Percentiles rank a stretch among this genome's conserved stretches.
These are phyloP conservation scores for Rusavskia elegans DNA, from an alignment of 495 filamentous ascomycete species.

Conservation along the genomic window DNA sequence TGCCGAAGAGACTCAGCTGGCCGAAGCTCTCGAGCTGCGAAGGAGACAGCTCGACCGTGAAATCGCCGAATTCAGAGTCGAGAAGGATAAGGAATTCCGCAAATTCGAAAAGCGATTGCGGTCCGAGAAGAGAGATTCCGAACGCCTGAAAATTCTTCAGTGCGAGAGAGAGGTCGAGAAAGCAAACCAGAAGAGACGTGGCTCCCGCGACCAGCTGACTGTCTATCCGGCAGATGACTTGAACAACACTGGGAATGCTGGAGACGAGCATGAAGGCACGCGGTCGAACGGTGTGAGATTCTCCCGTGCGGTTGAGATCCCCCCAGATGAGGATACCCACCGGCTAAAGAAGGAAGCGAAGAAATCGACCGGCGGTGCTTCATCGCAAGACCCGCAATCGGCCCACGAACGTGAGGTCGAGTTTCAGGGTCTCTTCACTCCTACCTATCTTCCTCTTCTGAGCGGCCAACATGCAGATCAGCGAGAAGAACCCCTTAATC, in stretches of 20 bases:
- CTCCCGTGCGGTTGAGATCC: neutral
- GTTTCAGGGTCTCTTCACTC: conserved; percentile 44
- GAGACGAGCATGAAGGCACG: neutral
- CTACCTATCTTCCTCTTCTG: conserved; percentile 41
- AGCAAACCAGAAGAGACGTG: neutral
- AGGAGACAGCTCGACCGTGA: conserved; percentile 15
- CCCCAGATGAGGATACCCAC: neutral
- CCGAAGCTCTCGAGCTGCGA: conserved; percentile 9
- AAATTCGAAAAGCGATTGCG: conserved; percentile 11
- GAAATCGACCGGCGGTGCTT: no score
- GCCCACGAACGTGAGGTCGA: conserved; percentile 38
- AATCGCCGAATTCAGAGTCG: conserved; percentile 15
- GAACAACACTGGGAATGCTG: neutral
- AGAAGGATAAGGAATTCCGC: conserved; percentile 14
- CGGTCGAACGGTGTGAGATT: neutral
- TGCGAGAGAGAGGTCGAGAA: neutral
- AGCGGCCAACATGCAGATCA: conserved; percentile 20
- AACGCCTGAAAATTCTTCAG: neutral
- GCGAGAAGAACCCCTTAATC: neutral
- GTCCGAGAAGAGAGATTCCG: neutral
- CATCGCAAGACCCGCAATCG: neutral
- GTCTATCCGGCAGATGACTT: neutral
- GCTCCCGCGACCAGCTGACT: neutral
- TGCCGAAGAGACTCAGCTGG: neutral
- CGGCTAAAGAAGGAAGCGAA: neutral